Conservation (phyloP, 2,329 filamentous ascomycete species). For the Colletotrichum aenigma region DNA sequence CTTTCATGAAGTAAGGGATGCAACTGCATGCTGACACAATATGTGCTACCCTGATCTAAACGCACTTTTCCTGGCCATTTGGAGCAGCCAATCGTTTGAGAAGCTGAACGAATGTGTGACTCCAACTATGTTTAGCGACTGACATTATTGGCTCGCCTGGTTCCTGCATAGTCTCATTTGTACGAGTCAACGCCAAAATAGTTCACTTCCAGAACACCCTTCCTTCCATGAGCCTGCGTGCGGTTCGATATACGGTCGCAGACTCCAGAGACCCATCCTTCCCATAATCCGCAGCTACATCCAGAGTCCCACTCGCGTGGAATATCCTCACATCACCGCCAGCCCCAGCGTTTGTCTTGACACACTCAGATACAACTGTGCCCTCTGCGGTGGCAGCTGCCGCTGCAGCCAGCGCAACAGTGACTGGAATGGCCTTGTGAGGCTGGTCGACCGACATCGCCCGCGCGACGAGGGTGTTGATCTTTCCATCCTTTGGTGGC, state of each 20-base stretch:
- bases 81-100: no score
- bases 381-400: constrained; percentile 50
- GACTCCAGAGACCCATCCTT: constrained; percentile 33
- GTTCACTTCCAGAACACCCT: constrained; percentile 35
- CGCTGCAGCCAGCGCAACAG: constrained; percentile 53
- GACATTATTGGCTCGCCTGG: no score
- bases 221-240: constrained; percentile 51
- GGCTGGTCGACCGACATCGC: constrained; percentile 60
- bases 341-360: constrained; percentile 22
- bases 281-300: constrained; percentile 44
- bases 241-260: constrained; percentile 51
- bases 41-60: no score
- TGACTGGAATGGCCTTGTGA: constrained; percentile 61
- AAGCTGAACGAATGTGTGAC: no score
- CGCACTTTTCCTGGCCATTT: no score
- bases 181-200: no score
- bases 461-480: constrained; percentile 36
- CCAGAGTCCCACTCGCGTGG: constrained; percentile 50
- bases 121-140: no score
- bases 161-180: no score
- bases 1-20: no score
- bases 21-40: no score
- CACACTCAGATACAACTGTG: constrained; percentile 37
- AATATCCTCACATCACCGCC: constrained; percentile 40
- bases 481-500: constrained; percentile 36